phyloP scores from a whole-genome alignment of 345 rosid genomes.

The Moricandia moricandioides region DNA sequence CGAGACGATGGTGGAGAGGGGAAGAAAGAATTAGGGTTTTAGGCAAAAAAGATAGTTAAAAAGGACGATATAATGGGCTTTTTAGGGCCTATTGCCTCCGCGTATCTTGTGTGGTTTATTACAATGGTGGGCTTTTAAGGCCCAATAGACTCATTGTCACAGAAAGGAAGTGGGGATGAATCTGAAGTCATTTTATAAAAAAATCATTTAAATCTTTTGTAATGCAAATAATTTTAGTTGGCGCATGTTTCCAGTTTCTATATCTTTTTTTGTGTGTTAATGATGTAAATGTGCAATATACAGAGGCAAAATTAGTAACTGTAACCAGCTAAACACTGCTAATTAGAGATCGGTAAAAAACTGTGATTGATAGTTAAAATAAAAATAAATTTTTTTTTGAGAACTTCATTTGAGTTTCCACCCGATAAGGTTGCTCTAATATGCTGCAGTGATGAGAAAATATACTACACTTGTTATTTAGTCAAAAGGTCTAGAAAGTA shows the following conservation, averaged over 20 bases:
- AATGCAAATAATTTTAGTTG: background rate
- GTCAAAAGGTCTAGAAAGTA: too few relatives aligned
- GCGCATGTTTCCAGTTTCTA: background rate
- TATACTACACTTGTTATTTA: too few relatives aligned
- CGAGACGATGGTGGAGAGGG: background rate
- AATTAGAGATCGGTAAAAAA: too few relatives aligned
- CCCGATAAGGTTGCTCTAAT: too few relatives aligned
- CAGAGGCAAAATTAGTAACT: background rate
- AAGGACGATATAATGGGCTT: slow-evolving; percentile 16
- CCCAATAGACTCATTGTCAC: background rate
- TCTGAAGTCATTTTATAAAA: background rate
- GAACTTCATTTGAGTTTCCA: too few relatives aligned
- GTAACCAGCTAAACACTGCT: background rate
- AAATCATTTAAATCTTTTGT: background rate
- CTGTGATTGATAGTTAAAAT: too few relatives aligned
- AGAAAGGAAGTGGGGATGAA: background rate
- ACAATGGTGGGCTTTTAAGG: background rate
- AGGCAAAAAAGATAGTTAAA: background rate
- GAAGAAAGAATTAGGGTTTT: slow-evolving; percentile 40
- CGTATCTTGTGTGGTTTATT: background rate
- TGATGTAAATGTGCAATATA: background rate
- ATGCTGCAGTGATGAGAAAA: too few relatives aligned
- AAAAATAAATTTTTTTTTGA: too few relatives aligned
- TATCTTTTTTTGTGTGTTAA: background rate
- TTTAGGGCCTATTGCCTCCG: background rate